Conservation (phyloP, 2,329 filamentous ascomycete species). For the Scedosporium aurantiacum region DNA sequence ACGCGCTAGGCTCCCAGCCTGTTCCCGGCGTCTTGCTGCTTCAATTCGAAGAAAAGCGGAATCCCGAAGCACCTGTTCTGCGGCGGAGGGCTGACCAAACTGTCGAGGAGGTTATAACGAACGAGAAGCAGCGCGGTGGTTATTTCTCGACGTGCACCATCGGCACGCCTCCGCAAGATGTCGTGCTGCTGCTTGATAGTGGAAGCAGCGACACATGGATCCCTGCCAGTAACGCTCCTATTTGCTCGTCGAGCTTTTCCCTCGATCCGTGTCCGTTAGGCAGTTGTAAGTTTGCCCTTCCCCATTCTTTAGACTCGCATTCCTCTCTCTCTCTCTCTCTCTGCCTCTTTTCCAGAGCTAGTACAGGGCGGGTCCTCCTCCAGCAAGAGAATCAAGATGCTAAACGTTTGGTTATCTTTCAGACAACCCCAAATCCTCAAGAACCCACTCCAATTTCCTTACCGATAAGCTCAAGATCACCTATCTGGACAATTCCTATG, state of each 20-base stretch:
- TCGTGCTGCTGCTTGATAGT: slow-evolving; percentile 52
- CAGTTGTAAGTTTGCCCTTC: slow-evolving; percentile 27
- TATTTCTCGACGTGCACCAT: slow-evolving; percentile 48
- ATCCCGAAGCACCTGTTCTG: background rate
- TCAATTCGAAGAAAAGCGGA: slow-evolving; percentile 1
- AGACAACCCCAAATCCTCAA: slow-evolving; percentile 37
- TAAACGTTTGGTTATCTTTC: slow-evolving; percentile 11
- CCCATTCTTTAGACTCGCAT: background rate
- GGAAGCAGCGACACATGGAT: slow-evolving; percentile 58
- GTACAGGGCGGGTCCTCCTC: background rate
- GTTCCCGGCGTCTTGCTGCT: slow-evolving; percentile 1
- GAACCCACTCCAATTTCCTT: slow-evolving; percentile 32
- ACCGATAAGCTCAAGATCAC: slow-evolving; percentile 41
- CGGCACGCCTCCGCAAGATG: slow-evolving; percentile 44
- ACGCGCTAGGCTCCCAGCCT: background rate
- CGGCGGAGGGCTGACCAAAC: background rate
- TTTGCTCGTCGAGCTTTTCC: slow-evolving; percentile 23
- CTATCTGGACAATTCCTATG: slow-evolving; percentile 50
- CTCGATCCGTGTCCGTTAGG: slow-evolving; percentile 28
- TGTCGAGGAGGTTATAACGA: slow-evolving; percentile 1
- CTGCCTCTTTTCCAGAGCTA: background rate
- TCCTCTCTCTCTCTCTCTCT: background rate
- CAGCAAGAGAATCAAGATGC: background rate
- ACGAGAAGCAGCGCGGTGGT: slow-evolving; percentile 5
- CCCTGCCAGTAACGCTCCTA: slow-evolving; percentile 24